Conservation (phyloP, 2,329 filamentous ascomycete species). For the Sordariomycetes sp. region DNA sequence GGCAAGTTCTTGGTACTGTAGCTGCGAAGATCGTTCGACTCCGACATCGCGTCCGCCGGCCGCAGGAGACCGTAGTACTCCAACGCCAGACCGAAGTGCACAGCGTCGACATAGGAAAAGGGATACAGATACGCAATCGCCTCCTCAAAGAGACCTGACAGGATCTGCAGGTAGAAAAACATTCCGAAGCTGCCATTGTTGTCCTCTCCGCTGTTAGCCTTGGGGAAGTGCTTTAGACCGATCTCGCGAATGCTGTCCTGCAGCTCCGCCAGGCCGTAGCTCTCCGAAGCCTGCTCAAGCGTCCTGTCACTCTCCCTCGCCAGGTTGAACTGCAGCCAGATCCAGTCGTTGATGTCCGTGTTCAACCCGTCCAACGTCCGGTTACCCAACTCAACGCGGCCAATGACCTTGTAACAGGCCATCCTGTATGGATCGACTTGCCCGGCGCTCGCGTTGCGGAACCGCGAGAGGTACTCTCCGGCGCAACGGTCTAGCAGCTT, state of each 20-base stretch:
- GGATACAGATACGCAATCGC: slow-evolving; percentile 85
- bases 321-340: slow-evolving; percentile 64
- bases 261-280: slow-evolving; percentile 57
- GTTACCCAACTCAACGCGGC: slow-evolving; percentile 61
- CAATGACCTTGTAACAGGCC: slow-evolving; percentile 97
- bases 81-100: slow-evolving; percentile 87
- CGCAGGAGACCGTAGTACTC: slow-evolving; percentile 84
- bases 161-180: slow-evolving; percentile 85
- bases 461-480: slow-evolving; percentile 79
- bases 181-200: slow-evolving; percentile 73
- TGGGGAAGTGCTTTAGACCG: slow-evolving; percentile 82
- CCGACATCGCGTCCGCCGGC: slow-evolving; percentile 70
- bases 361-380: slow-evolving; percentile 54
- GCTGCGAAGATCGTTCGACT: slow-evolving; percentile 60
- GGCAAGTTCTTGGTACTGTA: slow-evolving; percentile 60
- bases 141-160: slow-evolving; percentile 90
- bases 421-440: slow-evolving; percentile 90
- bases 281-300: slow-evolving; percentile 56
- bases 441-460: slow-evolving; percentile 75
- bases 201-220: slow-evolving; percentile 29
- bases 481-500: slow-evolving; percentile 81
- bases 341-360: slow-evolving; percentile 60
- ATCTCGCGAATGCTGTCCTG: slow-evolving; percentile 80
- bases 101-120: slow-evolving; percentile 85
- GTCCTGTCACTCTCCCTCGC: slow-evolving; percentile 56